These are phyloP conservation scores for Yarrowia hollandica DNA, from an alignment of 805 yeast genomes.

Conservation along the genomic window DNA sequence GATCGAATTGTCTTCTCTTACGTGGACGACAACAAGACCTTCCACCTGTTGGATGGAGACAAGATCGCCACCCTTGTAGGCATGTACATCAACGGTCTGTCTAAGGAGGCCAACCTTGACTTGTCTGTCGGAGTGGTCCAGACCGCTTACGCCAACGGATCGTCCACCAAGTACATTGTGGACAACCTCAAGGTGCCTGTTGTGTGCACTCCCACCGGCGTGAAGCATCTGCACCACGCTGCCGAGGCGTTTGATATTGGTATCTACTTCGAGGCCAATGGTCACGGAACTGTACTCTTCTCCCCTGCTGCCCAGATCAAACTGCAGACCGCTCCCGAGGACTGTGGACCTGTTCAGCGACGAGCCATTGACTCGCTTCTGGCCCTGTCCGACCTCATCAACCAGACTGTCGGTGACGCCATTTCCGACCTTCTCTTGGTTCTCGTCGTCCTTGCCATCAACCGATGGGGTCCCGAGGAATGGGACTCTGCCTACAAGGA, in stretches of 20 bases:
- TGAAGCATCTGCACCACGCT: conserved; percentile 92
- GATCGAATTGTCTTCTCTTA: conserved; percentile 83
- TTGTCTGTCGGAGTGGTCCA: conserved; percentile 79
- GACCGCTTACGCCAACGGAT: conserved; percentile 97
- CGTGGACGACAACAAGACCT: conserved; percentile 39
- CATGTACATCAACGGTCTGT: conserved; percentile 53
- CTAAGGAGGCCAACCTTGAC: conserved; percentile 48
- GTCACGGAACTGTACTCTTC: conserved; percentile 96
- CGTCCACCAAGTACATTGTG: conserved; percentile 71
- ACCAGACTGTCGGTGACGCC: conserved; percentile 98
- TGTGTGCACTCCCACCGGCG: conserved; percentile 91
- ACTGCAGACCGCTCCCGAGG: conserved; percentile 43
- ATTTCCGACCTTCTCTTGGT: conserved; percentile 87
- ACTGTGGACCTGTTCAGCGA: conserved; percentile 48
- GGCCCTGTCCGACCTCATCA: conserved; percentile 69
- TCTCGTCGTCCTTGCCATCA: conserved; percentile 58
- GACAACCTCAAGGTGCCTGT: conserved; percentile 70
- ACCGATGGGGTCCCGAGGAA: conserved; percentile 57
- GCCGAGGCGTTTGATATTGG: conserved; percentile 85
- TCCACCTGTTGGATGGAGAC: conserved; percentile 76
- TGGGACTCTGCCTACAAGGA: conserved; percentile 83
- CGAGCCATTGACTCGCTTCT: conserved; percentile 56
- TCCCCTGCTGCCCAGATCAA: conserved; percentile 51
- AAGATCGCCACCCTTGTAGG: conserved; percentile 87
- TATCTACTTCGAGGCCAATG: conserved; percentile 95